These are phyloP conservation scores for Craterostigma plantagineum DNA, from an alignment of 257 asterid genomes.

Conservation along the genomic window DNA sequence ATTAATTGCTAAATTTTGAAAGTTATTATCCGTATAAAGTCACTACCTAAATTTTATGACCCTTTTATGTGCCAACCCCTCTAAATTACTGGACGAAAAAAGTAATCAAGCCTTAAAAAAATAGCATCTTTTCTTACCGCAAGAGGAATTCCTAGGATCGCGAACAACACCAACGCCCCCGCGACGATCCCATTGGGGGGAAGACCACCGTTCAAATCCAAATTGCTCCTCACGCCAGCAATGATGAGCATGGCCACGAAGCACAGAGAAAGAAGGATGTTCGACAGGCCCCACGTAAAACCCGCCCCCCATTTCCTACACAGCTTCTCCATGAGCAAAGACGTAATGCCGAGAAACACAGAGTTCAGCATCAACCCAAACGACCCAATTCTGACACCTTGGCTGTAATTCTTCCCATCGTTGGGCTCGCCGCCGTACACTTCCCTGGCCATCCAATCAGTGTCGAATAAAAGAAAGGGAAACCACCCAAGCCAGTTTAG, in stretches of 20 bases:
- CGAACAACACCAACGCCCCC: conserved; percentile 29
- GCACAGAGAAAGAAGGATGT: conserved; percentile 44
- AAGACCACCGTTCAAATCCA: conserved; percentile 17
- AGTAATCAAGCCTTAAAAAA: conserved; percentile 3
- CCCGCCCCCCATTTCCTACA: conserved; percentile 68
- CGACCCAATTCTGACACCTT: conserved; percentile 73
- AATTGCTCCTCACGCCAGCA: conserved; percentile 23
- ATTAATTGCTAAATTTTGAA: too few species aligned
- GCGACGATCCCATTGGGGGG: conserved; percentile 48
- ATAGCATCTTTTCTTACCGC: conserved; percentile 49
- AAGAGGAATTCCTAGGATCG: conserved; percentile 63
- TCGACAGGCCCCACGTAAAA: conserved; percentile 64
- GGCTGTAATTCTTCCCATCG: conserved; percentile 32
- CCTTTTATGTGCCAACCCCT: neutral
- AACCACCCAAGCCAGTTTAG: conserved; percentile 76
- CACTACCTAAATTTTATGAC: too few species aligned
- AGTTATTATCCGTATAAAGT: too few species aligned
- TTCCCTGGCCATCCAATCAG: conserved; percentile 89
- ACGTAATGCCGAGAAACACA: conserved; percentile 54
- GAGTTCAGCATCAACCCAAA: conserved; percentile 62
- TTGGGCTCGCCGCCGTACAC: conserved; percentile 67
- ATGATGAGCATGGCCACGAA: conserved; percentile 45
- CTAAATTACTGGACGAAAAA: neutral
- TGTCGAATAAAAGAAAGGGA: conserved; percentile 56
- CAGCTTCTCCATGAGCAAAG: conserved; percentile 62